Percentiles rank a stretch among this genome's conserved stretches.
These are phyloP conservation scores for Aspergillus flavus DNA, from an alignment of 2,329 filamentous ascomycete genomes.

Conservation along the genomic window DNA sequence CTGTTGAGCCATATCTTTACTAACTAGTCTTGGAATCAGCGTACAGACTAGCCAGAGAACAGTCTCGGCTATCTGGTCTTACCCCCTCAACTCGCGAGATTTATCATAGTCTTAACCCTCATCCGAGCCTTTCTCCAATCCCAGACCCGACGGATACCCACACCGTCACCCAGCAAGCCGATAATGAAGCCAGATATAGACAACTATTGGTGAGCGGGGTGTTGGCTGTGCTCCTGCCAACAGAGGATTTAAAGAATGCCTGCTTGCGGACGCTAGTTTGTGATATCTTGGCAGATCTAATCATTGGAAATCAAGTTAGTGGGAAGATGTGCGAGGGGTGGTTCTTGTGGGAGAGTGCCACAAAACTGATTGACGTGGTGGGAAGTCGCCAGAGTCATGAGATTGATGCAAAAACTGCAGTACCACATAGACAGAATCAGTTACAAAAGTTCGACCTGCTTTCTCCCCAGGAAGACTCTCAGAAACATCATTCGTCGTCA, in stretches of 20 bases:
- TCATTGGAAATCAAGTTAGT: conserved; percentile 79
- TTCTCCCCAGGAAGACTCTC: conserved; percentile 35
- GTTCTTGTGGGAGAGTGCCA: conserved; percentile 83
- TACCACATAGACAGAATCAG: conserved; percentile 41
- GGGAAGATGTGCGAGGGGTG: conserved; percentile 83
- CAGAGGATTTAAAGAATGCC: conserved; percentile 86
- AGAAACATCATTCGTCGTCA: conserved; percentile 29
- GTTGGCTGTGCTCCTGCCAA: conserved; percentile 81
- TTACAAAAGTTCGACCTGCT: conserved; percentile 62
- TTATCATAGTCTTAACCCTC: conserved; percentile 82
- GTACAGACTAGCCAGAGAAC: conserved; percentile 68
- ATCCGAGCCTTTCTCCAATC: conserved; percentile 78
- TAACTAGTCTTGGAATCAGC: conserved; percentile 53
- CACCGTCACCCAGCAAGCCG: conserved; percentile 62
- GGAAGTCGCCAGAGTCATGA: conserved; percentile 26
- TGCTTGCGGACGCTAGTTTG: conserved; percentile 81
- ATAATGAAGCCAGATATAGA: conserved; percentile 82
- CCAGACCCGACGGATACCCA: conserved; percentile 59
- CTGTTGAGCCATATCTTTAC: conserved; percentile 3
- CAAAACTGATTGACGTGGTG: conserved; percentile 64
- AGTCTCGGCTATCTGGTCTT: conserved; percentile 61
- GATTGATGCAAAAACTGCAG: conserved; percentile 32
- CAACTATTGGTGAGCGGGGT: conserved; percentile 83
- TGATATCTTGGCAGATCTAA: conserved; percentile 87
- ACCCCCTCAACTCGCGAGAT: conserved; percentile 65